These are phyloP conservation scores for Calamus simplicifolius DNA, from an alignment of 176 grass and related monocot genomes.

Conservation along the genomic window DNA sequence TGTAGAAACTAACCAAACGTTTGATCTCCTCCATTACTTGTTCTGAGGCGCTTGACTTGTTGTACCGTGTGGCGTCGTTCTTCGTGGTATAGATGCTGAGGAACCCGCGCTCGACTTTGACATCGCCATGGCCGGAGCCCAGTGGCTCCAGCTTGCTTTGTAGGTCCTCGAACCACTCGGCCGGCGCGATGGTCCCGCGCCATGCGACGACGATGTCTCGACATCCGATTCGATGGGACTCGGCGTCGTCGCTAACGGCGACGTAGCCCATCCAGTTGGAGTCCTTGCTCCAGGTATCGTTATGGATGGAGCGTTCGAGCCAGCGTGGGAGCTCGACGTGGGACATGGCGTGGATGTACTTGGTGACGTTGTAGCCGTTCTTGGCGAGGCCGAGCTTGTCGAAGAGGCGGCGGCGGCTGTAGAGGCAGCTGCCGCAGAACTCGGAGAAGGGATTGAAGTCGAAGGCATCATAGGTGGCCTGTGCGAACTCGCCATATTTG, in stretches of 20 bases:
- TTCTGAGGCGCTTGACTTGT: conserved; percentile 35
- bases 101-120: not conserved
- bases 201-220: conserved; percentile 34
- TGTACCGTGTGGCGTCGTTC: conserved; percentile 7
- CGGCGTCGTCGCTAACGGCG: conserved; percentile 14
- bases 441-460: conserved; percentile 31
- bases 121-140: conserved; percentile 11
- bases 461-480: conserved; percentile 34
- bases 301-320: conserved; percentile 17
- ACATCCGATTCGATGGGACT: conserved; percentile 14
- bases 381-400: conserved; percentile 17
- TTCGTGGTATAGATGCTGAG: conserved; percentile 34
- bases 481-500: conserved; percentile 41
- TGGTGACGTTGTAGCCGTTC: conserved; percentile 18
- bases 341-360: conserved; percentile 30
- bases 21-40: conserved; percentile 39
- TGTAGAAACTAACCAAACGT: conserved; percentile 23
- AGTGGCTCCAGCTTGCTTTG: not conserved
- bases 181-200: conserved; percentile 17
- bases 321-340: conserved; percentile 17
- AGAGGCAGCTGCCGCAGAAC: conserved; percentile 38
- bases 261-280: conserved; percentile 43
- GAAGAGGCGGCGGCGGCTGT: conserved; percentile 17
- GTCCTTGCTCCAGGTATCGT: conserved; percentile 19
- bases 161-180: conserved; percentile 27